phyloP scores from a whole-genome alignment of 2,329 filamentous ascomycete species.

The Diaporthe caulivora region DNA sequence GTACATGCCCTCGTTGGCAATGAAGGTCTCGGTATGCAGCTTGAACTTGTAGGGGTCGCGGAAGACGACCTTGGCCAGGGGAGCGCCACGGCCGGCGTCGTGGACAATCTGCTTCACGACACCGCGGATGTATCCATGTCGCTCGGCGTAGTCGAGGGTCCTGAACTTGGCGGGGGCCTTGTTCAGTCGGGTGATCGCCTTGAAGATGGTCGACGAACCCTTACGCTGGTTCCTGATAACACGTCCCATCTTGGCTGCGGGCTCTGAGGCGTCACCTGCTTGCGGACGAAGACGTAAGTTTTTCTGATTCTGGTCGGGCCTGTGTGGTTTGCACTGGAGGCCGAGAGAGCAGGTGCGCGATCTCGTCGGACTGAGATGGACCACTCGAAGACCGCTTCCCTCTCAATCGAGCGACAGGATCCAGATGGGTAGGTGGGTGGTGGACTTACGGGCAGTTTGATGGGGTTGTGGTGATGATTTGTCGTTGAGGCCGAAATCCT shows the following conservation, averaged over 20 bases:
- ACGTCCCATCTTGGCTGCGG: conserved; percentile 63
- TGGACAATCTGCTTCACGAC: conserved; percentile 99
- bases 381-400: conserved; percentile 11
- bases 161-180: conserved; percentile 96
- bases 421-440: conserved; percentile 1
- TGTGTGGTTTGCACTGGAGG: background rate
- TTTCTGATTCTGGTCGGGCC: conserved; percentile 3
- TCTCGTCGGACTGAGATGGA: background rate
- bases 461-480: conserved; percentile 34
- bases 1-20: conserved; percentile 99
- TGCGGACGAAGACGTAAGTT: conserved; percentile 32
- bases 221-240: conserved; percentile 77
- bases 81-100: conserved; percentile 97
- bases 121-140: conserved; percentile 97
- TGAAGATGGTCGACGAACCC: conserved; percentile 71
- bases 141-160: conserved; percentile 95
- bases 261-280: conserved; percentile 41
- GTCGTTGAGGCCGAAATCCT: conserved; percentile 6
- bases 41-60: conserved; percentile 99
- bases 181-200: conserved; percentile 89
- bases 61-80: conserved; percentile 96
- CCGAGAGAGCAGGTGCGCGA: background rate
- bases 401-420: conserved; percentile 26
- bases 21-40: conserved; percentile 98
- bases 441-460: conserved; percentile 40